These are phyloP conservation scores for Penicillium taxi DNA, from an alignment of 495 filamentous ascomycete genomes.

Conservation along the genomic window DNA sequence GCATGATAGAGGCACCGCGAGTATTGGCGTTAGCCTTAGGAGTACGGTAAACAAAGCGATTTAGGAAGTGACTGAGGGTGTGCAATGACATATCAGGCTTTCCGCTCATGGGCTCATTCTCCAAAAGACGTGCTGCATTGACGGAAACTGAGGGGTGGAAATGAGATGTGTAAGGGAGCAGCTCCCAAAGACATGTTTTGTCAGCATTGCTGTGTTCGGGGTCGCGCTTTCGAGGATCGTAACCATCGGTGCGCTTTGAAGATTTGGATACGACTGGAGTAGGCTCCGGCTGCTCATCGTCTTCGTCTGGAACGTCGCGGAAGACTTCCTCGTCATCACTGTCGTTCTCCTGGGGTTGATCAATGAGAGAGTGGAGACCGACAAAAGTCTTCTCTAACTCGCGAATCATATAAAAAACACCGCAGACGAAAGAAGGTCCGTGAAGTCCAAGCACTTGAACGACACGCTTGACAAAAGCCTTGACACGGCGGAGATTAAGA, in stretches of 20 bases:
- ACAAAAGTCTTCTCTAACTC: conserved; percentile 72
- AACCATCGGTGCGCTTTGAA: conserved; percentile 34
- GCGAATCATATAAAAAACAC: conserved; percentile 75
- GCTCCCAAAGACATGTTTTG: conserved; percentile 84
- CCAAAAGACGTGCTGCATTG: conserved; percentile 63
- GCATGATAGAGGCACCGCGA: conserved; percentile 87
- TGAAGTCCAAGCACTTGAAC: conserved; percentile 80
- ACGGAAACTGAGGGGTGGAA: conserved; percentile 95
- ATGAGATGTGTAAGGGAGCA: conserved; percentile 69
- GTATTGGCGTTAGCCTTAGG: conserved; percentile 57
- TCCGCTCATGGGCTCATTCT: conserved; percentile 57
- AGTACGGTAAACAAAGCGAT: conserved; percentile 93
- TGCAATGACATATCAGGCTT: conserved; percentile 85
- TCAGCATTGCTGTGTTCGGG: conserved; percentile 88
- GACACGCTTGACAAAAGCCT: conserved; percentile 90
- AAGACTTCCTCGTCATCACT: conserved; percentile 68
- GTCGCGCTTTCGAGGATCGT: conserved; percentile 85
- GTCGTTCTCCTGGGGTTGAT: conserved; percentile 59
- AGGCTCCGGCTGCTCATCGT: conserved; percentile 29
- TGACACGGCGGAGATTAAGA: conserved; percentile 75
- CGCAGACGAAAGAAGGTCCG: conserved; percentile 86
- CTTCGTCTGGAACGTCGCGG: conserved; percentile 57
- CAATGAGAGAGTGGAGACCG: conserved; percentile 62
- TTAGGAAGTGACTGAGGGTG: conserved; percentile 88
- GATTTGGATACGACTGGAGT: conserved; percentile 12